phyloP scores from a whole-genome alignment of 1,284 basidiomycete species.

The Sporisorium scitamineum region DNA sequence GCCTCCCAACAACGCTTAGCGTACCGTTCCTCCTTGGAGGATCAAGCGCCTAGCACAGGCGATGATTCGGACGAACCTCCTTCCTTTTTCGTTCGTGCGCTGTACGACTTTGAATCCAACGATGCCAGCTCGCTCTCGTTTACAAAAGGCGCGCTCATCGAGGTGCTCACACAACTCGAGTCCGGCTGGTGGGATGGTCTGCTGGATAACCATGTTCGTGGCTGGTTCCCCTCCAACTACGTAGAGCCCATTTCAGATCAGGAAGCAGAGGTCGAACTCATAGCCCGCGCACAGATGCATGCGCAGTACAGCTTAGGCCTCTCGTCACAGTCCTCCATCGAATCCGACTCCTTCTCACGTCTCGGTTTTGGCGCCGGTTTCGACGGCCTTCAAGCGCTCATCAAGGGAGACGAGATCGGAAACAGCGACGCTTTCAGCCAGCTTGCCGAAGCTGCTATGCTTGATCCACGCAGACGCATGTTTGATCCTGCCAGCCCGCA shows the following conservation, averaged over 20 bases:
- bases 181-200: constrained; percentile 99
- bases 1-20: constrained; percentile 11
- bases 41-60: constrained; percentile 17
- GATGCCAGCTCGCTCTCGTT: constrained; percentile 91
- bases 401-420: constrained; percentile 44
- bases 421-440: constrained; percentile 60
- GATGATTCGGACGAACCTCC: constrained; percentile 44
- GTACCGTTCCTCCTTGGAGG: constrained; percentile 12
- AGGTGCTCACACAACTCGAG: constrained; percentile 89
- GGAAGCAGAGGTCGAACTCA: constrained; percentile 71
- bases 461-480: constrained; percentile 28
- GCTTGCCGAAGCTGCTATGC: constrained; percentile 60
- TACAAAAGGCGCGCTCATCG: constrained; percentile 86
- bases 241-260: constrained; percentile 82
- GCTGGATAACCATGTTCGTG: constrained; percentile 76
- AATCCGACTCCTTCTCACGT: constrained; percentile 45
- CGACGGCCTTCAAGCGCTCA: constrained; percentile 49
- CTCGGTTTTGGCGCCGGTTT: constrained; percentile 54
- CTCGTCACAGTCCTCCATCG: constrained; percentile 26
- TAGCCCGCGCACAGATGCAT: constrained; percentile 34
- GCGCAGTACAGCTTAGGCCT: constrained; percentile 32
- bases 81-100: constrained; percentile 85
- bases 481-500: constrained; percentile 28
- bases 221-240: constrained; percentile 99
- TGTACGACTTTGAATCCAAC: constrained; percentile 83